phyloP scores from a whole-genome alignment of 805 yeast genomes.

The Spencermartinsiella europaea region DNA sequence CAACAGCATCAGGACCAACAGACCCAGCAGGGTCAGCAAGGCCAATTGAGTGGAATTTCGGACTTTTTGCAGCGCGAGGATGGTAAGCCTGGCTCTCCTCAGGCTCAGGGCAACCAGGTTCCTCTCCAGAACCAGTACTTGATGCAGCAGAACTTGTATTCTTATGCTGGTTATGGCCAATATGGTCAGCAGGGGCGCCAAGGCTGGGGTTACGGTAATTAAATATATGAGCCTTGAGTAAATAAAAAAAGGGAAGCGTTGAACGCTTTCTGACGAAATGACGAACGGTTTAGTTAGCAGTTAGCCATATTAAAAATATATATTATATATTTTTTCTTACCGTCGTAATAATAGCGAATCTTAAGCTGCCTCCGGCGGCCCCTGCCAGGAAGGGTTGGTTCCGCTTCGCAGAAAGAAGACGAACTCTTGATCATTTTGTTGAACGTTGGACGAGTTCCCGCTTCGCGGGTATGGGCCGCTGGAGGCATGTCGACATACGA shows the following conservation, averaged over 20 bases:
- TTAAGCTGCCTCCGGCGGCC: no score
- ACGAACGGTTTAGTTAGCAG: constrained; percentile 2
- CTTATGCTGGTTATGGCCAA: constrained; percentile 27
- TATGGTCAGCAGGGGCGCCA: constrained; percentile 27
- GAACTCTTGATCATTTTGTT: no score
- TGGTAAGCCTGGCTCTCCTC: constrained; percentile 23
- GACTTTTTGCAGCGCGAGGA: constrained; percentile 23
- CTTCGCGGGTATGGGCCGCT: no score
- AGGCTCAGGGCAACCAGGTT: constrained; percentile 27
- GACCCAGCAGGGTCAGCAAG: constrained; percentile 10
- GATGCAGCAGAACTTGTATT: constrained; percentile 23
- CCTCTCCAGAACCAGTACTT: constrained; percentile 20
- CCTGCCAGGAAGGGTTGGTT: no score
- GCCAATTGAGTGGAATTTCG: constrained; percentile 18
- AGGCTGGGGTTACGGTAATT: constrained; percentile 23
- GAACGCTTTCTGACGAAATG: neutral
- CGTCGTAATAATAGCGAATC: no score
- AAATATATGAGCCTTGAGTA: neutral
- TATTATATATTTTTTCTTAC: neutral
- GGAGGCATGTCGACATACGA: no score
- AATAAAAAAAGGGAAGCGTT: neutral
- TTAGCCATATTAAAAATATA: neutral
- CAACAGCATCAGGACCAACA: constrained; percentile 13
- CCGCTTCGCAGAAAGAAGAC: no score
- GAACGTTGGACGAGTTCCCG: no score